Base-by-base conservation (phyloP, 345 rosid species). In the Bruguiera gymnorhiza region DNA sequence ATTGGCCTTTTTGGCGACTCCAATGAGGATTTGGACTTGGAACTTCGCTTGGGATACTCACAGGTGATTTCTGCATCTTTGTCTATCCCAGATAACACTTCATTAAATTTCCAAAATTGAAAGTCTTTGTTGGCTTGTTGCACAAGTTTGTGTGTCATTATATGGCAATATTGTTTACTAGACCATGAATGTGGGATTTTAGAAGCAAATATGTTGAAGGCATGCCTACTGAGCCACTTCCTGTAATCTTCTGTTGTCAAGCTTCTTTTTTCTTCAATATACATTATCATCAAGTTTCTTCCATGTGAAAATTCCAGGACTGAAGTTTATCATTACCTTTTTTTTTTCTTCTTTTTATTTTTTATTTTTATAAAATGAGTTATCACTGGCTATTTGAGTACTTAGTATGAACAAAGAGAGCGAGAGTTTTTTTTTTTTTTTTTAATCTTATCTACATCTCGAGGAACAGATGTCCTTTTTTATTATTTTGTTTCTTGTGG, bases 1-100 rank as follows among this genome's bases (percentile, higher is more conserved):
- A 84, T 84, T 29, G 97, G 92, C 66, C 70, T 83, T 66, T 62
- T 83, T 60, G 65, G 79, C 51, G 81, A 83, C 27, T 68, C 88
- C 53, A 79, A 82, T 52, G 78, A 90, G 62, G 92, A 86, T 75
- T 73, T 93, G 73, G 98, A 93, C 76, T 91, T 91, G 75, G 97
- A 93, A 73, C 98, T 93, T 83, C 91, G 98, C 60, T 82, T 93
- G 75, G 98, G 97, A 9, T 84, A 80, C 64, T 78, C 89, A 57
- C 82, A 83, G 79, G 62, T 34, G 18, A 73, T 16, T 27, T 50
- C 23, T 1, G 43, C 48, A 48, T 55, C 71, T 30, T 56, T 39
- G 5, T 54, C 20, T 11, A 16, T 13, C 15, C 52, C 24, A 30
- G 26, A 48, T 23, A 11, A 37, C 19, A 11, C 29, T 26, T 31